These are phyloP conservation scores for Macrocybe sp. DNA, from an alignment of 1,284 basidiomycete genomes.

Conservation along the genomic window DNA sequence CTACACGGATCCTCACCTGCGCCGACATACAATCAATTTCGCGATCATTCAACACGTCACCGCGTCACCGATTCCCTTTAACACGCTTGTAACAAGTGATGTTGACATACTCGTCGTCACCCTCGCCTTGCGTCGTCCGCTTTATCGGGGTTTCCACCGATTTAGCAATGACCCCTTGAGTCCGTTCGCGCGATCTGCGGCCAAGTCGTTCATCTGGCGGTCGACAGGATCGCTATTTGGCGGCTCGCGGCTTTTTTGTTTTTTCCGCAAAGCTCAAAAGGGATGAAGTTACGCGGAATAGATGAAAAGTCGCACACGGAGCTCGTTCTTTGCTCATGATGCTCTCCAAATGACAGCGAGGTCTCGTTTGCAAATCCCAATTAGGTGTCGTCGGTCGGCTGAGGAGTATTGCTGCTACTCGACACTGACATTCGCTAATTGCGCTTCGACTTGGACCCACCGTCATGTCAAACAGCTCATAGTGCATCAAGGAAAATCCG, in stretches of 20 bases:
- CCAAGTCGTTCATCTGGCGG: conserved; percentile 83
- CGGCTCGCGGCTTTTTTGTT: conserved; percentile 52
- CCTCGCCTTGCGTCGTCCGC: conserved; percentile 49
- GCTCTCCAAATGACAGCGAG: too few species aligned
- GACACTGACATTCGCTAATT: too few species aligned
- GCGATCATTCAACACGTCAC: conserved; percentile 5
- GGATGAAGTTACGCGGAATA: too few species aligned
- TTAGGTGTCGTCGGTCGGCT: too few species aligned
- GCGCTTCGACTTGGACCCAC: too few species aligned
- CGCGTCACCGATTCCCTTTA: conserved; percentile 30
- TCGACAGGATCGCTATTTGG: conserved; percentile 77
- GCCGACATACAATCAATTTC: conserved; percentile 5
- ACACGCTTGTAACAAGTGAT: conserved; percentile 54
- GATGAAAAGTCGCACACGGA: too few species aligned
- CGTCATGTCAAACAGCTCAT: too few species aligned
- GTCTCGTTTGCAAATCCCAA: too few species aligned
- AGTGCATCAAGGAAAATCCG: too few species aligned
- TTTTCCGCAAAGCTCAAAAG: too few species aligned
- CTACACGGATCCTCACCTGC: conserved; percentile 55
- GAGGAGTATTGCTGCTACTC: too few species aligned
- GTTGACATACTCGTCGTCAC: conserved; percentile 58
- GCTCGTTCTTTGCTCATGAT: too few species aligned
- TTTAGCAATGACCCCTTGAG: conserved; percentile 49
- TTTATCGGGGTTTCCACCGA: conserved; percentile 54
- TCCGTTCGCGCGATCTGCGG: conserved; percentile 59